Base-by-base conservation (phyloP, 257 asterid genomes). In the Ophiorrhiza pumila region DNA sequence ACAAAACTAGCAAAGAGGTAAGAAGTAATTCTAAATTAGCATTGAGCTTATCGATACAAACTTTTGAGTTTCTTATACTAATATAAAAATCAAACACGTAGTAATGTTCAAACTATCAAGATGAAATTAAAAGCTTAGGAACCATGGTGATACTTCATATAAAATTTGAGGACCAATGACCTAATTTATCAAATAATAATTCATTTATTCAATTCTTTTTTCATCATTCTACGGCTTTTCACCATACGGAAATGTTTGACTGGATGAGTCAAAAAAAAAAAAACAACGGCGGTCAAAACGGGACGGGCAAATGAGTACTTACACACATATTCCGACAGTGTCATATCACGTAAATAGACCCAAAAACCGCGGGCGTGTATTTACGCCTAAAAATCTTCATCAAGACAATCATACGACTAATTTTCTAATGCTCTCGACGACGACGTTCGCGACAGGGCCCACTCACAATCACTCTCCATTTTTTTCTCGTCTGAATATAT, bases 401-500 rank as follows among this genome's bases (percentile, higher is more conserved):
- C n/a, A n/a, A n/a, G 73, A 65, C 58, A 65, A 66, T 74, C 34
- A 41, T 65, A 34, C 68, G 37, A 25, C 58, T 55, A 65, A 55
- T 67, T 12, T 55, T 55, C 32, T 58, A 32, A n/a, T 34, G 31
- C 37, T 22, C 7, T 1, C 1, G 43, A 76, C 60, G 76, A 70
- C 71, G 72, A 63, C 68, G 76, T 63, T 27, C 8, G n/a, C 43
- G 15, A 1, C 32, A 14, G n/a, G 76, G 69, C 62, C 78, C 74
- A 68, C 56, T 69, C 71, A 20, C 76, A 27, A 35, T 63, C 56
- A 20, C 50, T 69, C 34, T 69, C 80, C 52, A 47, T 75, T 45
- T 45, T 60, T 75, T 66, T 37, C 23, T 50, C 72, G 7, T 37
- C 76, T 59, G n/a, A 50, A 47, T 11, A 57, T 68, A 57, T 14